These are phyloP conservation scores for Bipolaris cookei DNA, from an alignment of 2,329 filamentous ascomycete genomes.

Conservation along the genomic window DNA sequence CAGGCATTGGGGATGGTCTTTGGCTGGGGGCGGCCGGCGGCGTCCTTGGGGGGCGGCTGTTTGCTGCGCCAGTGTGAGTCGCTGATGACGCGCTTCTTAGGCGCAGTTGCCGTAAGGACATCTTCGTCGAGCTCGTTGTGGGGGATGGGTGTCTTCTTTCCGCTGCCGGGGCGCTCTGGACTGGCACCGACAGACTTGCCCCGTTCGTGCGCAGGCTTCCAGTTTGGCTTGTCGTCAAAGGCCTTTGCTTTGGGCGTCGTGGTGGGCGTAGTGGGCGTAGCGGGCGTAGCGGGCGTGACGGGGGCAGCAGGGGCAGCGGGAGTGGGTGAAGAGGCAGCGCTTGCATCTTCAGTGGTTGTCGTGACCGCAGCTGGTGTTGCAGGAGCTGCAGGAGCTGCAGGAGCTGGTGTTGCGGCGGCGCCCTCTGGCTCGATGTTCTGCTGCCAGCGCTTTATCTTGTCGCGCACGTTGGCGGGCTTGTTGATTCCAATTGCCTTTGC, in stretches of 20 bases:
- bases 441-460: slow-evolving; percentile 86
- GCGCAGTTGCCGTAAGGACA: slow-evolving; percentile 64
- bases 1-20: slow-evolving; percentile 48
- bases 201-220: slow-evolving; percentile 33
- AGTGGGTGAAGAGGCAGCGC: slow-evolving; percentile 20
- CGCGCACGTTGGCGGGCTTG: slow-evolving; percentile 63
- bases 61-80: slow-evolving; percentile 85
- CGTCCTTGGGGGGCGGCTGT: slow-evolving; percentile 45
- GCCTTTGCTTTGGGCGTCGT: slow-evolving; percentile 37
- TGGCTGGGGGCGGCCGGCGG: slow-evolving; percentile 34
- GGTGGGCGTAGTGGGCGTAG: slow-evolving; percentile 23
- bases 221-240: slow-evolving; percentile 37
- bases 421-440: slow-evolving; percentile 71
- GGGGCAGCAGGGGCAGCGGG: slow-evolving; percentile 14
- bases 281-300: slow-evolving; percentile 9
- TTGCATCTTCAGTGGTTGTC: slow-evolving; percentile 1
- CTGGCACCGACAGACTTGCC: slow-evolving; percentile 33
- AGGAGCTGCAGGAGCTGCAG: too few relatives aligned
- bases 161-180: slow-evolving; percentile 39
- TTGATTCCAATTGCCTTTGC: slow-evolving; percentile 51
- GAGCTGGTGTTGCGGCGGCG: neutral
- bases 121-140: slow-evolving; percentile 54
- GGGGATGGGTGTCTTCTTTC: slow-evolving; percentile 38
- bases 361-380: too few relatives aligned
- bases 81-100: slow-evolving; percentile 90